A percentile compares a stretch with the other conserved stretches of the same genome.
phyloP scores from a whole-genome alignment of 2,329 filamentous ascomycete species.

The Phyllosticta paracitricarpa region DNA sequence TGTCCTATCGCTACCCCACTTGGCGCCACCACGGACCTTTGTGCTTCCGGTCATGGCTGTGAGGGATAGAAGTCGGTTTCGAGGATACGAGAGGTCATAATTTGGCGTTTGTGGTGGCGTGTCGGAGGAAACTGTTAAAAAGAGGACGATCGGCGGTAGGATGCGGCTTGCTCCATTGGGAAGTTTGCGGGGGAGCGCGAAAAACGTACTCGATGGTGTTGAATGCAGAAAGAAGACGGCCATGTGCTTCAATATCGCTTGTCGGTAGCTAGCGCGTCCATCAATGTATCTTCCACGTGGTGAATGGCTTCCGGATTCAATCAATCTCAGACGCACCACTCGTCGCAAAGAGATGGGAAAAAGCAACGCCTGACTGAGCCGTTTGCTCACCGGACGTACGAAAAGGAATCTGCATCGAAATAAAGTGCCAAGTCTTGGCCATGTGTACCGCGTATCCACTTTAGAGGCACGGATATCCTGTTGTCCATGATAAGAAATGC shows the following conservation, averaged over 20 bases:
- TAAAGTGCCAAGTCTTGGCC: neutral
- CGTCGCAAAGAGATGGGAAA: neutral
- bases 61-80: neutral
- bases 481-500: too few species aligned
- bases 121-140: neutral
- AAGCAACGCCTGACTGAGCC: neutral
- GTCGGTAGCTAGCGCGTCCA: neutral
- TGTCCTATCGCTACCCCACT: neutral
- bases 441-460: neutral
- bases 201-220: neutral
- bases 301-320: neutral
- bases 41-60: neutral
- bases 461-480: too few species aligned
- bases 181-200: neutral
- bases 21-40: neutral
- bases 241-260: neutral
- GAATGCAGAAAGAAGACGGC: neutral
- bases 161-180: neutral
- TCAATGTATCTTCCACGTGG: neutral
- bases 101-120: neutral
- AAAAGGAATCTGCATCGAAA: neutral
- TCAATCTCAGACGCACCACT: neutral
- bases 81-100: neutral
- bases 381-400: neutral
- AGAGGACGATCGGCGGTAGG: neutral